Conservation (phyloP, 2,329 filamentous ascomycete genomes). For the Juglanconis sp. region DNA sequence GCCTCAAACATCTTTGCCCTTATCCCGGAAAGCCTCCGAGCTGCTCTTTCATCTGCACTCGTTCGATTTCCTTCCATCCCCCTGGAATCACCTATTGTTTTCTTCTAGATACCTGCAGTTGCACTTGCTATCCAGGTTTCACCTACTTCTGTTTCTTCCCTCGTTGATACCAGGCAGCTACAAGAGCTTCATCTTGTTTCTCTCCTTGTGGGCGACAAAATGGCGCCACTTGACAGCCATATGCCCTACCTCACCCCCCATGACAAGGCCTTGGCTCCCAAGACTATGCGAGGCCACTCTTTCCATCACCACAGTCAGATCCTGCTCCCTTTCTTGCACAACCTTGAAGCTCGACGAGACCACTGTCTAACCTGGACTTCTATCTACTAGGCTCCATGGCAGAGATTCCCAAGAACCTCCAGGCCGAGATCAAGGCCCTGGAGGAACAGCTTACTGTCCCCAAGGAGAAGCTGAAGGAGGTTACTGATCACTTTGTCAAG, state of each 20-base stretch:
- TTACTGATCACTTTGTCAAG: constrained; percentile 82
- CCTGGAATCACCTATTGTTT: not conserved
- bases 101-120: too few species aligned
- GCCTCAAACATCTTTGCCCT: not conserved
- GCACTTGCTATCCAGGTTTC: not conserved
- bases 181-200: not conserved
- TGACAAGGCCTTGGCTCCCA: constrained; percentile 15
- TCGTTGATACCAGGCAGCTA: not conserved
- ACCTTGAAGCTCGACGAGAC: not conserved
- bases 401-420: constrained; percentile 82
- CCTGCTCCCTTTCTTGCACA: not conserved
- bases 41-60: not conserved
- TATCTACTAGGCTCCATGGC: constrained; percentile 71
- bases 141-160: not conserved
- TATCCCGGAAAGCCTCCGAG: not conserved
- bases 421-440: constrained; percentile 74
- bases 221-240: constrained; percentile 9
- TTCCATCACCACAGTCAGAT: constrained; percentile 13
- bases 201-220: not conserved
- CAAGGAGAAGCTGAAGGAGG: constrained; percentile 76
- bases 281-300: constrained; percentile 8
- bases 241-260: constrained; percentile 9
- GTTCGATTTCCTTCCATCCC: not conserved
- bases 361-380: not conserved
- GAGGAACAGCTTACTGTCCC: constrained; percentile 83